phyloP scores from a whole-genome alignment of 2,329 filamentous ascomycete genomes.

The Davidsoniella neocaledoniae region DNA sequence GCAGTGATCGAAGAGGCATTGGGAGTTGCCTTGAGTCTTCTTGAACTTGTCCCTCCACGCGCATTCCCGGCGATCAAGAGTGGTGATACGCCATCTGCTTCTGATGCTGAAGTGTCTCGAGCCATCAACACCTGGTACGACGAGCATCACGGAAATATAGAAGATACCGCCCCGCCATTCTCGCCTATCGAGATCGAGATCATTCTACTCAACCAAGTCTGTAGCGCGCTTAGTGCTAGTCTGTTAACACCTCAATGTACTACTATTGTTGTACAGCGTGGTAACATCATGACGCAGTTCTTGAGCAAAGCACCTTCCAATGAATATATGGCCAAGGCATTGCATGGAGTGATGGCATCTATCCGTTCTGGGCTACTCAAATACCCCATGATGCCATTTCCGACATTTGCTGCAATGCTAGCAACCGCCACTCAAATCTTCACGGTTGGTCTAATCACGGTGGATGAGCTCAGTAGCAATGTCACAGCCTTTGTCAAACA shows the following conservation, averaged over 20 bases:
- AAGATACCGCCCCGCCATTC: constrained; percentile 44
- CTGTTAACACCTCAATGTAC: constrained; percentile 25
- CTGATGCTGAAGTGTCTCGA: constrained; percentile 32
- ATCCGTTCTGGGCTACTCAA: constrained; percentile 26
- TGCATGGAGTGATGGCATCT: constrained; percentile 16
- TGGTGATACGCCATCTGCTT: constrained; percentile 1
- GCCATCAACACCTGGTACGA: constrained; percentile 51
- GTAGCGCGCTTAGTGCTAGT: constrained; percentile 31
- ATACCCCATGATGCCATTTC: constrained; percentile 34
- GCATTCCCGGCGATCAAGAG: constrained; percentile 31
- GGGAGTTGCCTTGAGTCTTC: constrained; percentile 36
- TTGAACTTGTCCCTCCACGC: constrained; percentile 48
- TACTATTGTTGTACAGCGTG: constrained; percentile 37
- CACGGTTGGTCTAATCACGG: constrained; percentile 2
- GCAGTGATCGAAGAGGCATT: constrained; percentile 23
- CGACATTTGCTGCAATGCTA: constrained; percentile 41
- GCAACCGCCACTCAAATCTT: constrained; percentile 17
- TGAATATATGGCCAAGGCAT: not conserved
- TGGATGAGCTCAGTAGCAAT: constrained; percentile 37
- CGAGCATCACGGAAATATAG: constrained; percentile 51
- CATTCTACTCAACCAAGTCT: constrained; percentile 41
- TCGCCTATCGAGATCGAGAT: constrained; percentile 33
- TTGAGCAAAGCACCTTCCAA: constrained; percentile 29
- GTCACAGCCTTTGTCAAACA: constrained; percentile 52
- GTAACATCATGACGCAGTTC: constrained; percentile 41